Evolutionary conservation across 768 basidiomycete species (phyloP).

Genomic region (Pleurotus citrinopileatus): DNA sequence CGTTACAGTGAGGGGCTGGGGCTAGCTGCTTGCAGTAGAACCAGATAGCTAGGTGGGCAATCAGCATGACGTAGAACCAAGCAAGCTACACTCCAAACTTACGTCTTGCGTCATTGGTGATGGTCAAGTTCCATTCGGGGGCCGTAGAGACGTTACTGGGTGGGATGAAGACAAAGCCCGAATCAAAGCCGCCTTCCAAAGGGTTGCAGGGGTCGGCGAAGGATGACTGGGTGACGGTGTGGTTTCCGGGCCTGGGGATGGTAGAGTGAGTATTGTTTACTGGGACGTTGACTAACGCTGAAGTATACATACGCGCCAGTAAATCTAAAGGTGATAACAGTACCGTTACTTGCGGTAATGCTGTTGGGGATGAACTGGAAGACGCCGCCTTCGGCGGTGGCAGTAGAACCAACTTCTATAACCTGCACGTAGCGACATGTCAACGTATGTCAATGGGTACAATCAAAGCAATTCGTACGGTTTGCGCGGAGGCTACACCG

Average conservation of each 20-base stretch:
- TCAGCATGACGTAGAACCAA: too few relatives aligned
- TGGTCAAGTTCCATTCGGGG: slow-evolving; percentile 48
- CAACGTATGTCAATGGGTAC: not conserved
- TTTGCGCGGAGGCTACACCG: slow-evolving; percentile 2
- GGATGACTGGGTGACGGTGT: slow-evolving; percentile 50
- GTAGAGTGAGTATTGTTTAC: not conserved
- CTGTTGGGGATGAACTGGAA: slow-evolving; percentile 45
- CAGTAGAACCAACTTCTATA: slow-evolving; percentile 37
- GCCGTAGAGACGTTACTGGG: slow-evolving; percentile 17
- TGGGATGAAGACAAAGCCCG: slow-evolving; percentile 46
- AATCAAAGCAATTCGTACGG: not conserved
- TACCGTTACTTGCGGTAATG: slow-evolving; percentile 40
- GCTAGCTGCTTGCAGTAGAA: slow-evolving; percentile 37
- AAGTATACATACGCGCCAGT: slow-evolving; percentile 35
- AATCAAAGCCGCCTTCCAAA: slow-evolving; percentile 47
- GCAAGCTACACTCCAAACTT: slow-evolving; percentile 17
- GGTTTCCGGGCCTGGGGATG: slow-evolving; percentile 42
- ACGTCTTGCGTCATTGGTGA: slow-evolving; percentile 46
- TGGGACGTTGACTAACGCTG: not conserved
- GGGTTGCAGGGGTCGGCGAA: slow-evolving; percentile 45
- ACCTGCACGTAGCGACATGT: slow-evolving; percentile 16
- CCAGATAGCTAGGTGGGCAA: slow-evolving; percentile 47
- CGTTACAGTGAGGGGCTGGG: slow-evolving; percentile 38
- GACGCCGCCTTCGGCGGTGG: slow-evolving; percentile 27
- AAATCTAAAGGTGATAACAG: slow-evolving; percentile 48